phyloP scores from a whole-genome alignment of 1,139 yeast genomes.

The Saccharomyces hybrid region DNA sequence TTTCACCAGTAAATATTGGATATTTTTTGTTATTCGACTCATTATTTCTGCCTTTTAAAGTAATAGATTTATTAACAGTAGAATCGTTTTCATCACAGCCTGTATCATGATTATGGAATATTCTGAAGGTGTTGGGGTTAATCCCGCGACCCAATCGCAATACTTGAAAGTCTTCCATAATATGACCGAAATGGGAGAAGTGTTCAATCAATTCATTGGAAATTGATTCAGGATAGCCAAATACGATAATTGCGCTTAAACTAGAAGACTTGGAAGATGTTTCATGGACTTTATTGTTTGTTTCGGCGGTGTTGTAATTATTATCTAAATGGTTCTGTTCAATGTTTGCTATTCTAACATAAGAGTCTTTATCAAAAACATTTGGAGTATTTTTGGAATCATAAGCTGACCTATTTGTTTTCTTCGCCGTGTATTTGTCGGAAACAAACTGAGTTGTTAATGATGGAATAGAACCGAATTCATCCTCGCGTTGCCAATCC shows the following conservation, averaged over 20 bases:
- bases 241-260: conserved; percentile 69
- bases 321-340: conserved; percentile 14
- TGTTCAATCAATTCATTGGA: conserved; percentile 62
- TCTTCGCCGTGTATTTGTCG: background rate
- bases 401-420: background rate
- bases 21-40: conserved; percentile 24
- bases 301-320: conserved; percentile 5
- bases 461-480: conserved; percentile 24
- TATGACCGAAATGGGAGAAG: conserved; percentile 73
- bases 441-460: conserved; percentile 8
- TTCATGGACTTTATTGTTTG: conserved; percentile 12
- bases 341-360: conserved; percentile 34
- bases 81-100: conserved; percentile 8
- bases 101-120: conserved; percentile 4
- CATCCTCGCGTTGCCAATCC: conserved; percentile 38
- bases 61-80: conserved; percentile 9
- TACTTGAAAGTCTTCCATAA: conserved; percentile 65
- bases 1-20: conserved; percentile 76
- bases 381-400: conserved; percentile 10
- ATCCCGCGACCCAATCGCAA: conserved; percentile 14
- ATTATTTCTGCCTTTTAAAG: background rate
- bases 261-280: conserved; percentile 15
- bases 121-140: conserved; percentile 1
- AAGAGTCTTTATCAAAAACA: conserved; percentile 39
- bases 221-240: conserved; percentile 79